A percentile compares a stretch with the other conserved stretches of the same genome.
phyloP scores from a whole-genome alignment of 1,284 basidiomycete genomes.

The Bjerkandera adusta region DNA sequence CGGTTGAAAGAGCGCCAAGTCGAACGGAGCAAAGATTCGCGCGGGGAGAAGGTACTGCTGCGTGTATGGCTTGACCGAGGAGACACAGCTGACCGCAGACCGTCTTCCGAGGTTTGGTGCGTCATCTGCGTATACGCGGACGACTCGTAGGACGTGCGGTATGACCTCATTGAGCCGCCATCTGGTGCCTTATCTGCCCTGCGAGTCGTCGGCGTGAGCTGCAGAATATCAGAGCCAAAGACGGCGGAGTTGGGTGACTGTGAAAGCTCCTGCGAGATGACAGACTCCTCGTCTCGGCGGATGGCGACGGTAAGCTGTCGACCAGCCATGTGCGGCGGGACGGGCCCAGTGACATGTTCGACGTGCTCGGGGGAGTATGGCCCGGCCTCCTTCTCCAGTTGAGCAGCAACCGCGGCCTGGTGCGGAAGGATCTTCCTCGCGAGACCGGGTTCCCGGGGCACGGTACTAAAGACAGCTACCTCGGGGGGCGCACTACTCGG shows the following conservation, averaged over 20 bases:
- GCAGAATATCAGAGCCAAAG: constrained; percentile 15
- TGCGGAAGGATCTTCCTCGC: constrained; percentile 13
- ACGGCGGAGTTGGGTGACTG: constrained; percentile 11
- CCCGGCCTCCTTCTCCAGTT: constrained; percentile 11
- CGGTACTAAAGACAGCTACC: not conserved
- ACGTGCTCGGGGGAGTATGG: not conserved
- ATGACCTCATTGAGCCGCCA: constrained; percentile 1
- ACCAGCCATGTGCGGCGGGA: constrained; percentile 6
- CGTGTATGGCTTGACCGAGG: not conserved
- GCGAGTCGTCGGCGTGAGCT: constrained; percentile 1
- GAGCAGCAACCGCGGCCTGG: constrained; percentile 14
- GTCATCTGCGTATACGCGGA: not conserved
- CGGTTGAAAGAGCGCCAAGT: not conserved
- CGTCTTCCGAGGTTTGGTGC: not conserved
- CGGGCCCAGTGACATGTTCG: constrained; percentile 6
- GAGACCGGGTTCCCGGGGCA: not conserved
- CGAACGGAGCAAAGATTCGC: constrained; percentile 8
- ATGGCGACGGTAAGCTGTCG: constrained; percentile 4
- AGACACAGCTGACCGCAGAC: not conserved
- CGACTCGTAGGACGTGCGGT: constrained; percentile 7
- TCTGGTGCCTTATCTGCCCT: constrained; percentile 6
- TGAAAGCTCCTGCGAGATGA: constrained; percentile 1
- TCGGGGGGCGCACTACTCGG: constrained; percentile 15
- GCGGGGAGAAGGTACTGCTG: not conserved
- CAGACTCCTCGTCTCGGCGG: constrained; percentile 4